These are phyloP conservation scores for Coemansia sp. DNA, from an alignment of 192 early-diverging fungal species.

Conservation along the genomic window DNA sequence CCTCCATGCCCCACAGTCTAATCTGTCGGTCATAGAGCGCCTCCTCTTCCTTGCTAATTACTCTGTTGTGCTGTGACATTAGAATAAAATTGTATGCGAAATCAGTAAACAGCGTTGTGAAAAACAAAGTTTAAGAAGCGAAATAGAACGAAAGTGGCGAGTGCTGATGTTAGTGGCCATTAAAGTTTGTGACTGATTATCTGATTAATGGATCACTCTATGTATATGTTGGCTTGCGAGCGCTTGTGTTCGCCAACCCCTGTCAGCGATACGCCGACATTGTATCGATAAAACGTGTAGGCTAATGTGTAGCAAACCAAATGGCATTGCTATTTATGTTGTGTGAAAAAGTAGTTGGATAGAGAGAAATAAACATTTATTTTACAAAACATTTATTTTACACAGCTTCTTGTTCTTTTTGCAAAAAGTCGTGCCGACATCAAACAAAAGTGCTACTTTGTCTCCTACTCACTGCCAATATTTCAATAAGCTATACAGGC, in stretches of 20 bases:
- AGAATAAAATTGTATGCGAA: neutral
- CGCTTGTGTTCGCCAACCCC: neutral
- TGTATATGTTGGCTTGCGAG: neutral
- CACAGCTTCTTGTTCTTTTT: neutral
- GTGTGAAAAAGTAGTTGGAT: neutral
- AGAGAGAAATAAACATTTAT: neutral
- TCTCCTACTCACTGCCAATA: neutral
- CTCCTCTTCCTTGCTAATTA: slow-evolving; percentile 76
- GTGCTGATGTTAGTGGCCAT: neutral
- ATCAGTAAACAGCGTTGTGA: neutral
- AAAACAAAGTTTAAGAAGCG: neutral
- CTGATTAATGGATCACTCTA: neutral
- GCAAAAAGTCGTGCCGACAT: neutral
- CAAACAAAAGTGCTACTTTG: neutral
- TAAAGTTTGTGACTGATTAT: neutral
- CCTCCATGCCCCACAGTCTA: slow-evolving; percentile 94
- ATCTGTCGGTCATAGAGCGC: slow-evolving; percentile 98
- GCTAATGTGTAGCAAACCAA: neutral
- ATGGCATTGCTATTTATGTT: neutral
- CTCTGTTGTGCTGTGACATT: neutral
- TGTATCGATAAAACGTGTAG: neutral
- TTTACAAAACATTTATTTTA: neutral
- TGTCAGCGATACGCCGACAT: neutral
- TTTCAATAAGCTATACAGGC: neutral
- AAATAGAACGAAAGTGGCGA: neutral